These are phyloP conservation scores for Fusarium sp. DNA, from an alignment of 2,329 filamentous ascomycete species.

Conservation along the genomic window DNA sequence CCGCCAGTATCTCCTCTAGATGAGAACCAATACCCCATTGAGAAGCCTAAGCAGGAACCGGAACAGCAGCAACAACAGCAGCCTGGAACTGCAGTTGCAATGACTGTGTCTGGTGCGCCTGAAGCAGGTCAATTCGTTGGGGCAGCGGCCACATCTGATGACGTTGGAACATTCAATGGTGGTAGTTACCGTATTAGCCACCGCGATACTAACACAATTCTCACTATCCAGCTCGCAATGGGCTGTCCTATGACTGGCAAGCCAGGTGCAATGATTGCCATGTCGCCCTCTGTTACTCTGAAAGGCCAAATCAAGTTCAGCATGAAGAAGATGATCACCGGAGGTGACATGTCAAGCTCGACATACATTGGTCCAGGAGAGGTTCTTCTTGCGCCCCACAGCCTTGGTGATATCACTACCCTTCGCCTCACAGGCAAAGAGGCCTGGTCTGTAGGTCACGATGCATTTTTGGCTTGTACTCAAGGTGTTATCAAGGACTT, in stretches of 20 bases:
- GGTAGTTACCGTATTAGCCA: slow-evolving; percentile 95
- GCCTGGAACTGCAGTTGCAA: slow-evolving; percentile 47
- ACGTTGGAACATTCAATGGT: slow-evolving; percentile 96
- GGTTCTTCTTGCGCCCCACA: slow-evolving; percentile 81
- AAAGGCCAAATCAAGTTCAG: slow-evolving; percentile 87
- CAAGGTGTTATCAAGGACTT: slow-evolving; percentile 90
- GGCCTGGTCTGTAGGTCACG: slow-evolving; percentile 86
- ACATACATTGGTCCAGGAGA: slow-evolving; percentile 92
- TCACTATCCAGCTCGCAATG: slow-evolving; percentile 90
- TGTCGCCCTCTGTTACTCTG: slow-evolving; percentile 88
- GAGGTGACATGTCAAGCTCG: slow-evolving; percentile 82
- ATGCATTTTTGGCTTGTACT: slow-evolving; percentile 87
- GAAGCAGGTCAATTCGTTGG: slow-evolving; percentile 71
- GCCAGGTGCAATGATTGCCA: slow-evolving; percentile 92
- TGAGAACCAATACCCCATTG: slow-evolving; percentile 43
- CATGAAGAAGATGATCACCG: slow-evolving; percentile 89
- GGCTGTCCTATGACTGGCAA: slow-evolving; percentile 86
- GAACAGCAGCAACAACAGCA: slow-evolving; percentile 41
- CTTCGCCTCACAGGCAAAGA: slow-evolving; percentile 78
- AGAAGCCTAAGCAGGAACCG: slow-evolving; percentile 44
- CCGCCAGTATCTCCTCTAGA: slow-evolving; percentile 42
- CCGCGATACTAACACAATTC: slow-evolving; percentile 87
- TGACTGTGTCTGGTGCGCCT: slow-evolving; percentile 55
- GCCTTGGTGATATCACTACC: slow-evolving; percentile 86
- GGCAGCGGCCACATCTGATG: slow-evolving; percentile 73